Evolutionary conservation across 129 eudicot species (phyloP).

Genomic region (Solidago caesia): DNA sequence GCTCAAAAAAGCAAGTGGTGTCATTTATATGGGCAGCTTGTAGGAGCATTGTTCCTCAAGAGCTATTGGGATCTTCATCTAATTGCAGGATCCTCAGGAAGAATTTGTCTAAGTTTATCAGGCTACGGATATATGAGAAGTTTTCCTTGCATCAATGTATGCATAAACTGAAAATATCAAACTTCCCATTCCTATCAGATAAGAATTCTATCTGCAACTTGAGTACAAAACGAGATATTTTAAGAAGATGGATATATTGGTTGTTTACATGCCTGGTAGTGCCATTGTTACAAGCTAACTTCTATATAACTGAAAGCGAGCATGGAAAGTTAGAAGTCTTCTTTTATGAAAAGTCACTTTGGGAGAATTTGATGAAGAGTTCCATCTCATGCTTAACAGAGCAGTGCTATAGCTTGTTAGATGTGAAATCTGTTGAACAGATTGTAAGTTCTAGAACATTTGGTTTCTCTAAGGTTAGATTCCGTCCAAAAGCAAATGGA

Average conservation of each 20-base stretch:
- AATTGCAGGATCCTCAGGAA: slow-evolving; percentile 56
- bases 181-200: slow-evolving; percentile 49
- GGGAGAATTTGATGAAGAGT: slow-evolving; percentile 60
- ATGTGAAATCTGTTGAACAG: slow-evolving; percentile 30
- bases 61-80: slow-evolving; percentile 56
- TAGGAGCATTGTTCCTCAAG: slow-evolving; percentile 64
- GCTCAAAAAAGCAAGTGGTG: slow-evolving; percentile 60
- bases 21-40: slow-evolving; percentile 91
- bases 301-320: slow-evolving; percentile 89
- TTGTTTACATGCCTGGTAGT: slow-evolving; percentile 53
- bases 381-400: slow-evolving; percentile 38
- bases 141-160: slow-evolving; percentile 69
- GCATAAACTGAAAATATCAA: slow-evolving; percentile 49
- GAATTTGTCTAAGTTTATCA: slow-evolving; percentile 58
- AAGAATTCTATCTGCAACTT: slow-evolving; percentile 35
- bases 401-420: slow-evolving; percentile 41
- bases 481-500: slow-evolving; percentile 74
- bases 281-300: slow-evolving; percentile 76
- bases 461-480: slow-evolving; percentile 82
- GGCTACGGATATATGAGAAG: slow-evolving; percentile 66
- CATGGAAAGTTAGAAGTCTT: slow-evolving; percentile 61
- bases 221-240: slow-evolving; percentile 36
- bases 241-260: slow-evolving; percentile 75
- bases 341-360: slow-evolving; percentile 56
- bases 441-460: slow-evolving; percentile 50